Evolutionary conservation across 1,139 yeast genomes (phyloP), one percentile per base, ranked within the genome.

Genomic region (Yamadazyma aaseri): DNA sequence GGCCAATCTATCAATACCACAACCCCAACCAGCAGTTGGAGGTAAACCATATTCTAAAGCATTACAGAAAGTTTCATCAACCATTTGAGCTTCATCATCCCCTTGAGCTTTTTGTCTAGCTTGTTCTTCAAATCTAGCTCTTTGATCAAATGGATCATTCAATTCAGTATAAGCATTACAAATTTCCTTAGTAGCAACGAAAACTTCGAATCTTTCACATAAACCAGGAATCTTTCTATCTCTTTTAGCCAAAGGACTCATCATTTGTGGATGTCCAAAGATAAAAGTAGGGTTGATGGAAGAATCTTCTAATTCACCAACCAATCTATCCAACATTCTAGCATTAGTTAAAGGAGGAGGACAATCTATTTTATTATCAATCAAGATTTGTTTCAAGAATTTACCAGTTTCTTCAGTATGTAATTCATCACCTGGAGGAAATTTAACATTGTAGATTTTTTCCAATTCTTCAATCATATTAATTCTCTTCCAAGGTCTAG

Each of bases 11-110:
- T 92, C 98, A 53, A 92, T 89, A 78, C 98, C 98, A 71, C 96
- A 85, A 55, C 98, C 98, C 97, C 97, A 92, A 53, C 98, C 98
- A 63, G 95, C 98, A 54, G 98, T 92, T 55, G 98, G 98, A 43
- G 98, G 98, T 56, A 92, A 77, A 65, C 98, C 98, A 65, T 87
- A 92, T 71, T 92, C 98, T 58, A 92, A 79, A 46, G 98, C 97
- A 56, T 90, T 86, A 73, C 95, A 85, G 89, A 92, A 92, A 44
- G 87, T 83, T 70, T 92, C 98, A 62, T 92, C 98, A 47, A 92
- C 76, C 66, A 89, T 63, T 72, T 92, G 98, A 40, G 97, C 98
- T 71, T 92, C 98, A 56, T 92, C 98, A 59, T 92, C 98, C 74
- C 98, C 98, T 68, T 89, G 97, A 50, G 74, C 97, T 75, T 92